phyloP scores from a whole-genome alignment of 257 asterid species.

The Solanum dulcamara region DNA sequence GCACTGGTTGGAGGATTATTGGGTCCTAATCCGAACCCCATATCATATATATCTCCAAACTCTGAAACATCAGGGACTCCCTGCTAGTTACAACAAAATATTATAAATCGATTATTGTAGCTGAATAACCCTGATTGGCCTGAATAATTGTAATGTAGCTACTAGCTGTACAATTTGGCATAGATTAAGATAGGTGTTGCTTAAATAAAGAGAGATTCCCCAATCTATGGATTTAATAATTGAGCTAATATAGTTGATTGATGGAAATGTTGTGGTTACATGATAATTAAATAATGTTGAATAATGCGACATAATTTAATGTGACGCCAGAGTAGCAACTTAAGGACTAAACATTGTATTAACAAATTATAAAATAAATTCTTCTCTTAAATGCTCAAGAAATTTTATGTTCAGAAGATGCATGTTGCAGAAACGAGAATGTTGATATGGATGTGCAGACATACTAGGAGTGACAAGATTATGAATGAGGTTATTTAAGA shows the following conservation, averaged over 20 bases:
- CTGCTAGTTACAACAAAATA: slow-evolving; percentile 12
- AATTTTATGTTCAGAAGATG: too few species aligned
- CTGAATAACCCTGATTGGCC: neutral
- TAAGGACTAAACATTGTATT: neutral
- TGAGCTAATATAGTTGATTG: neutral
- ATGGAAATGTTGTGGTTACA: neutral
- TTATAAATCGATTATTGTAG: neutral
- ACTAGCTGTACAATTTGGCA: neutral
- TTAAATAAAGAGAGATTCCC: neutral
- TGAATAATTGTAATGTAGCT: neutral
- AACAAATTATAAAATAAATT: neutral
- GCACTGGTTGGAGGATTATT: slow-evolving; percentile 49
- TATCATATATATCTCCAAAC: slow-evolving; percentile 43
- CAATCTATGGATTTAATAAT: neutral
- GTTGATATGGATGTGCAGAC: too few species aligned
- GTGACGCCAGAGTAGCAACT: neutral
- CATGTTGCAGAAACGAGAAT: too few species aligned
- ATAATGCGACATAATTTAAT: neutral
- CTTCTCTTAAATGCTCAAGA: neutral
- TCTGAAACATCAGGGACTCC: slow-evolving; percentile 60
- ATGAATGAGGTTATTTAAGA: too few species aligned
- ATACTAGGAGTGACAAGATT: too few species aligned
- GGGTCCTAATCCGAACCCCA: slow-evolving; percentile 43
- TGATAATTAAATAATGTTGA: neutral
- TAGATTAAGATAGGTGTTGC: neutral